These are phyloP conservation scores for Irineochytrium annulatum DNA, from an alignment of 192 early-diverging fungal species.

Conservation along the genomic window DNA sequence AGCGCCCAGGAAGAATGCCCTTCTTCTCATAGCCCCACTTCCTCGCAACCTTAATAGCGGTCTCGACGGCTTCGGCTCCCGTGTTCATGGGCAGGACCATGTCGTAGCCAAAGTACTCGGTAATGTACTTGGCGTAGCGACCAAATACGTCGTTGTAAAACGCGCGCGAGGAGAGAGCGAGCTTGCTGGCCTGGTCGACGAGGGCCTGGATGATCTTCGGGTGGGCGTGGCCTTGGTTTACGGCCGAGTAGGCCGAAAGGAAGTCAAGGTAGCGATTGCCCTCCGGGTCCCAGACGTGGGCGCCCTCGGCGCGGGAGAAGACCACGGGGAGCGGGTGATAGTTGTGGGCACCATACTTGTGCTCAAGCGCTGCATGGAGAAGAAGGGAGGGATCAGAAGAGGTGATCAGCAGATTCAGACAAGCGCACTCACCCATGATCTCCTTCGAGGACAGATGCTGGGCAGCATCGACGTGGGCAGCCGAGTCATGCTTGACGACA, in stretches of 20 bases:
- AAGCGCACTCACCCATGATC: too few species aligned
- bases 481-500: too few species aligned
- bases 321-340: conserved; percentile 98
- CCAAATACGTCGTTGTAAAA: conserved; percentile 97
- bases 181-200: conserved; percentile 79
- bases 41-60: conserved; percentile 94
- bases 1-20: conserved; percentile 72
- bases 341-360: conserved; percentile 93
- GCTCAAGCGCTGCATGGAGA: conserved; percentile 58
- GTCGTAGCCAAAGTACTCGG: conserved; percentile 91
- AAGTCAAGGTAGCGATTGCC: conserved; percentile 84
- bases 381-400: conserved; percentile 22
- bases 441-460: too few species aligned
- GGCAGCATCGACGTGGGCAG: too few species aligned
- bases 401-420: not conserved
- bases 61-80: conserved; percentile 97
- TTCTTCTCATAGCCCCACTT: conserved; percentile 96
- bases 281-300: conserved; percentile 94
- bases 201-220: conserved; percentile 91
- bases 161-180: conserved; percentile 87
- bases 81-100: conserved; percentile 99
- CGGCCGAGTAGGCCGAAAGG: conserved; percentile 77
- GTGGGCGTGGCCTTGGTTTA: conserved; percentile 92
- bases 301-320: conserved; percentile 78
- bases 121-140: conserved; percentile 82